Evolutionary conservation across 139 green algal species (phyloP), one percentile per base, ranked within the genome.

Genomic region (Asterochloris sp.): DNA sequence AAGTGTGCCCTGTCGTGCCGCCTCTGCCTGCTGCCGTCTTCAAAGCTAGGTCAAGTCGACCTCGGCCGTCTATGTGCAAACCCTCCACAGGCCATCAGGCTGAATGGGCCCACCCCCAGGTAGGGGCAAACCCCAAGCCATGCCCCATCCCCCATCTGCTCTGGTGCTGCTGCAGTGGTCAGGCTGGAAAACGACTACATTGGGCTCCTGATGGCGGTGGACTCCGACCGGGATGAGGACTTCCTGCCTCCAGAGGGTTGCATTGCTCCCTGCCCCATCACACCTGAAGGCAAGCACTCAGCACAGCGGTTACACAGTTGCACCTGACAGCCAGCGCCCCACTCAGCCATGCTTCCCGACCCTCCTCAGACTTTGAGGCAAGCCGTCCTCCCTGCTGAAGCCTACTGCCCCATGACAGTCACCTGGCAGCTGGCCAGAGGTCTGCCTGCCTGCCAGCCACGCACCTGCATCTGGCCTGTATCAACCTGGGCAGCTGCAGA

Each of bases 161-260:
- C 66, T 71, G 6, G 66, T 73, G 26, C 21, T 21, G 19, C 17
- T 77, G 38, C 67, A 83, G 78, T 81, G 13, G 19, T 83, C 28
- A 29, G 76, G 26, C 38, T 77, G 66, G 78, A 83, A 27, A 76
- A 64, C 12, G 61, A 67, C 24, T 68, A 76, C 67, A 77, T 61
- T n/a, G 78, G 38, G 13, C 29, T 83, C 17, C 67, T 83, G 67
- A 29, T 83, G 78, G 78, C 68, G 11, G 23, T 83, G 16, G 78
- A 83, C 73, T 47, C 78, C 10, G 27, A 47, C 23, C 78, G 76
- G 67, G 38, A 83, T 60, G 78, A 83, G 67, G 78, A 83, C 17
- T 47, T 83, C 64, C 24, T 83, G 19, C 78, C 67, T 67, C 78
- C 78, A 54, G 78, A 83, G 67, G 78, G 78, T 66, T 83, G 66